Conservation (phyloP, 2,329 filamentous ascomycete genomes). For the Sporothrix pallida region DNA sequence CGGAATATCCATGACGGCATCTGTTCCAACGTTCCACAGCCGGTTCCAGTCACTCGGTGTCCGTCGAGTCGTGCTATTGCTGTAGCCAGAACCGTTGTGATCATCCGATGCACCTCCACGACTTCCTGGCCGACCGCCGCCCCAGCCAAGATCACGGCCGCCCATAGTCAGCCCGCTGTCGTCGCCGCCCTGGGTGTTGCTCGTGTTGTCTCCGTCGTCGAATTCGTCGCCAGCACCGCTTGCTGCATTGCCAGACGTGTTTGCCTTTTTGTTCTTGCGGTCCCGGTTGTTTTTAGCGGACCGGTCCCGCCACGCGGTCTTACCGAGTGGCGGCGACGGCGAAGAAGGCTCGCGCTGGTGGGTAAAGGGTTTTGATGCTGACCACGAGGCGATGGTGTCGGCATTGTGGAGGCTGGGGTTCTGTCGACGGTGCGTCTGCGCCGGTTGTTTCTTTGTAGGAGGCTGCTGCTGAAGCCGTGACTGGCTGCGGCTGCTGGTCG, state of each 20-base stretch:
- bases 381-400: constrained; percentile 6
- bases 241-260: constrained; percentile 15
- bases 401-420: constrained; percentile 2
- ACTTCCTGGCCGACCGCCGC: constrained; percentile 15
- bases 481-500: constrained; percentile 28
- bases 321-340: constrained; percentile 36
- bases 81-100: constrained; percentile 2
- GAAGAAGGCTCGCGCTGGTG: constrained; percentile 37
- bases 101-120: neutral
- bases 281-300: constrained; percentile 32
- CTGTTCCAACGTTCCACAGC: constrained; percentile 90
- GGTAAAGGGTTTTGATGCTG: constrained; percentile 12
- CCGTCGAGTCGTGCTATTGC: neutral
- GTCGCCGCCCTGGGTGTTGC: constrained; percentile 42
- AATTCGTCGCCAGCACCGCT: constrained; percentile 5
- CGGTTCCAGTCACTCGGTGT: constrained; percentile 70
- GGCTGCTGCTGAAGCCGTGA: constrained; percentile 22
- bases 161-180: constrained; percentile 35
- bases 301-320: constrained; percentile 30
- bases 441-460: neutral
- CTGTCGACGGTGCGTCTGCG: constrained; percentile 9
- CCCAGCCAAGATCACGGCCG: constrained; percentile 28
- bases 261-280: constrained; percentile 46
- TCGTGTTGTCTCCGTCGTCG: constrained; percentile 44
- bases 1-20: constrained; percentile 96